Percentiles rank a stretch among this genome's conserved stretches.
phyloP scores from a whole-genome alignment of 805 yeast genomes.

The Tetrapisispora fleetii region DNA sequence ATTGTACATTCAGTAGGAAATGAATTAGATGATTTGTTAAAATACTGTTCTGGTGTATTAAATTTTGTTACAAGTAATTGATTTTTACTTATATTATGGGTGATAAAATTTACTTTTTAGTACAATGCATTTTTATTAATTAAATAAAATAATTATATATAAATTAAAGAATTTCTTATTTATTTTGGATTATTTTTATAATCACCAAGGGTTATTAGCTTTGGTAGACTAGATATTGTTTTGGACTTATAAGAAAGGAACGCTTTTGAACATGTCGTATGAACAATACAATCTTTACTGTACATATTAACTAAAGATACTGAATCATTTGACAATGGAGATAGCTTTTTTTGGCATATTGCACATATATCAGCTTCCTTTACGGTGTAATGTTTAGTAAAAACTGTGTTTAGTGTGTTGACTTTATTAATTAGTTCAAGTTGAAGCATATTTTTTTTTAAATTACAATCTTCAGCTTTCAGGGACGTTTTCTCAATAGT shows the following conservation, averaged over 20 bases:
- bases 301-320: slow-evolving; percentile 11
- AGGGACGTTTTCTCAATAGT: slow-evolving; percentile 36
- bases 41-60: slow-evolving; percentile 75
- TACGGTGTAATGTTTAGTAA: slow-evolving; percentile 30
- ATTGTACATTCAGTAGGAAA: slow-evolving; percentile 34
- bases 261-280: slow-evolving; percentile 21
- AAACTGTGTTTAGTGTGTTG: slow-evolving; percentile 33
- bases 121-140: neutral
- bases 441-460: slow-evolving; percentile 43
- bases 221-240: neutral
- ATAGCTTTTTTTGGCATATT: slow-evolving; percentile 41
- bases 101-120: neutral
- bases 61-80: slow-evolving; percentile 38
- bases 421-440: slow-evolving; percentile 42
- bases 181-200: neutral
- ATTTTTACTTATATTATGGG: neutral
- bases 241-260: neutral
- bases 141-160: neutral
- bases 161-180: neutral
- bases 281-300: slow-evolving; percentile 14
- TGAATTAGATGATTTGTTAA: slow-evolving; percentile 54
- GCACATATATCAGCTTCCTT: slow-evolving; percentile 42
- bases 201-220: neutral
- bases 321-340: slow-evolving; percentile 13
- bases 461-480: slow-evolving; percentile 31